Percentiles rank a stretch among this genome's conserved stretches.
Evolutionary conservation across 768 basidiomycete genomes (phyloP).

Genomic region (Pleurotus ostreatus): DNA sequence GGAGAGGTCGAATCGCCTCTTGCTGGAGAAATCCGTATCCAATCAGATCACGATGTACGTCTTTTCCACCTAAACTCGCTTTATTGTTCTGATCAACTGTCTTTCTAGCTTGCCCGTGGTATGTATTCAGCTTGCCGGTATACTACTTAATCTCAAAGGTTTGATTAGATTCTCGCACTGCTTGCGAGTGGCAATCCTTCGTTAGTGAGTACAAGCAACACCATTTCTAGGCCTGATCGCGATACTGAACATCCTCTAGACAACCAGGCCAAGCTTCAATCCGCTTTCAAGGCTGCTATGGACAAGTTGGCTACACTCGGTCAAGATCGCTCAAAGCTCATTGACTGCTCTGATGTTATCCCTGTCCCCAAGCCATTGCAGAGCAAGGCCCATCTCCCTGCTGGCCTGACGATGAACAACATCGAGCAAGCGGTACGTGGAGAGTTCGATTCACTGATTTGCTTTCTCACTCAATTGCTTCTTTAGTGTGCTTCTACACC

Average conservation of each 20-base stretch:
- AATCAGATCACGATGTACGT: conserved; percentile 13
- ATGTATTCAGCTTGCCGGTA: not conserved
- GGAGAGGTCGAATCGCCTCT: conserved; percentile 16
- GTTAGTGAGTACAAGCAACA: conserved; percentile 15
- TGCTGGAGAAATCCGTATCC: conserved; percentile 14
- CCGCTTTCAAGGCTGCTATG: conserved; percentile 25
- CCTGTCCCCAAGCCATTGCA: conserved; percentile 13
- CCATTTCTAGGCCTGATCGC: not conserved
- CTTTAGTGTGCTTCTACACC: conserved; percentile 2
- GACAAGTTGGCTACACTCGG: conserved; percentile 27
- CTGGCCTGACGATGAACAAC: conserved; percentile 9
- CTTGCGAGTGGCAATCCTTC: conserved; percentile 32
- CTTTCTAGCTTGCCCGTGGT: conserved; percentile 15
- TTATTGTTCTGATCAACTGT: not conserved
- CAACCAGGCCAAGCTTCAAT: conserved; percentile 18
- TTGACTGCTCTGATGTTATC: conserved; percentile 19
- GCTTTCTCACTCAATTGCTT: not conserved
- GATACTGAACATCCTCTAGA: conserved; percentile 3
- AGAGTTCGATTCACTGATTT: not conserved
- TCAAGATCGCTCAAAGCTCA: conserved; percentile 16
- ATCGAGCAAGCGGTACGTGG: conserved; percentile 7
- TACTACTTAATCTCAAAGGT: conserved; percentile 5
- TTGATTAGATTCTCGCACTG: conserved; percentile 27
- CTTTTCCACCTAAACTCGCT: not conserved
- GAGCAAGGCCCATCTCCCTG: conserved; percentile 16